phyloP scores from a whole-genome alignment of 2,329 filamentous ascomycete species.

The Mycocentrospora acerina region DNA sequence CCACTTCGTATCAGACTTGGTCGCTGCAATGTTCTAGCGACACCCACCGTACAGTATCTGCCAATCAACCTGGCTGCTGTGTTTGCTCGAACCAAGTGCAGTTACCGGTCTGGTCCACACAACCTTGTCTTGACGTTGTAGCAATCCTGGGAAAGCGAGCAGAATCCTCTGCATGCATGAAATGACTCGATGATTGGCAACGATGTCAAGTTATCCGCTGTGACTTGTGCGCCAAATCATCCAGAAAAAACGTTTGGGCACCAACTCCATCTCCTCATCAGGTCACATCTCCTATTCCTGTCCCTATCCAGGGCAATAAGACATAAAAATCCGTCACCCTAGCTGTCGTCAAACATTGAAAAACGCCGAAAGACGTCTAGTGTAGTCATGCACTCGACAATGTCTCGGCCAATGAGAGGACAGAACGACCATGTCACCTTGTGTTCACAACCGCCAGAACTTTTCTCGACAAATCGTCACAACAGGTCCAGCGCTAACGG shows the following conservation, averaged over 20 bases:
- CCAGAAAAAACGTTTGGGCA: too few species aligned
- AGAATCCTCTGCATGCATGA: background rate
- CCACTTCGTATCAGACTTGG: conserved; percentile 18
- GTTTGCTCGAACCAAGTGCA: conserved; percentile 13
- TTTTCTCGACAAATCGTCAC: conserved; percentile 25
- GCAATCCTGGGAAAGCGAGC: background rate
- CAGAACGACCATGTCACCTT: conserved; percentile 21
- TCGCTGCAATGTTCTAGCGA: conserved; percentile 16
- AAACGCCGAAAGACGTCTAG: conserved; percentile 29
- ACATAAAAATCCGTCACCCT: conserved; percentile 14
- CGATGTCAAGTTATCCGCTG: too few species aligned
- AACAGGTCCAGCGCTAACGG: conserved; percentile 4
- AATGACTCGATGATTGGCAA: too few species aligned
- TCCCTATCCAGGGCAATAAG: conserved; percentile 5
- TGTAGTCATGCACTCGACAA: conserved; percentile 19
- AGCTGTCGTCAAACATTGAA: conserved; percentile 16
- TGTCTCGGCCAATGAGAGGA: conserved; percentile 25
- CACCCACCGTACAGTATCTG: conserved; percentile 13
- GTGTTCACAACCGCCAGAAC: conserved; percentile 27
- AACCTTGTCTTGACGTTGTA: background rate
- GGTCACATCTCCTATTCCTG: background rate
- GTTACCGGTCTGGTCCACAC: conserved; percentile 8
- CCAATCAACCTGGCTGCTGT: conserved; percentile 19
- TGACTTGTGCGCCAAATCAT: too few species aligned
- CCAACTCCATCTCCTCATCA: background rate